Evolutionary conservation across 495 filamentous ascomycete species (phyloP), one percentile per base, ranked within the genome.

Genomic region (Antarctomyces pellizariae): DNA sequence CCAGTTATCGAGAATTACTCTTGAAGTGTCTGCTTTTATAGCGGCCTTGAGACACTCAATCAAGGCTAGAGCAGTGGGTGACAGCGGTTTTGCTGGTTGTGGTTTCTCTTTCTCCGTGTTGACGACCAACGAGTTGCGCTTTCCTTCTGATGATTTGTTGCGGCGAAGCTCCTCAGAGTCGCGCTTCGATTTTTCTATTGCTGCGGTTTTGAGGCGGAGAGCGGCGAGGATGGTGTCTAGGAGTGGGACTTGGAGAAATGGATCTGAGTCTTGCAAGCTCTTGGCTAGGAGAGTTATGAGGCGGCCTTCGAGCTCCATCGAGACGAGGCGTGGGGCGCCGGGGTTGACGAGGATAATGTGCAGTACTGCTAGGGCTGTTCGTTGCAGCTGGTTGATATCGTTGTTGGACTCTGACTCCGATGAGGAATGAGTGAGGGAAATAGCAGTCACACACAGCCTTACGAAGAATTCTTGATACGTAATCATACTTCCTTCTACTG

Each of bases 1-100:
- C 86, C 86, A 99, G 35, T 74, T 77, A 32, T 93, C 80, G 17
- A 99, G 54, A 12, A 84, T 70, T 11, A 67, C 60, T 11, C 76
- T 67, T 30, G 74, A 80, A 27, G 59, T 71, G 7, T 57, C 41
- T 9, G 79, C 75, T 25, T 76, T 66, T 33, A 99, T 74, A 3
- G 78, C 86, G 22, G 64, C 66, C 16, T 77, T 62, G 19, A 99
- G 61, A 41, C 78, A 90, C n/a, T n/a, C n/a, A n/a, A n/a, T n/a
- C n/a, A n/a, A n/a, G n/a, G n/a, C n/a, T n/a, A n/a, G n/a, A n/a
- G n/a, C n/a, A n/a, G n/a, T n/a, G n/a, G n/a, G n/a, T n/a, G n/a
- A n/a, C n/a, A n/a, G n/a, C n/a, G n/a, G n/a, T n/a, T n/a, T n/a
- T n/a, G n/a, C n/a, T n/a, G n/a, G n/a, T n/a, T n/a, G n/a, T n/a